Percentiles rank a stretch among this genome's conserved stretches.
Conservation (phyloP, 257 asterid genomes). For the Salvia splendens region DNA sequence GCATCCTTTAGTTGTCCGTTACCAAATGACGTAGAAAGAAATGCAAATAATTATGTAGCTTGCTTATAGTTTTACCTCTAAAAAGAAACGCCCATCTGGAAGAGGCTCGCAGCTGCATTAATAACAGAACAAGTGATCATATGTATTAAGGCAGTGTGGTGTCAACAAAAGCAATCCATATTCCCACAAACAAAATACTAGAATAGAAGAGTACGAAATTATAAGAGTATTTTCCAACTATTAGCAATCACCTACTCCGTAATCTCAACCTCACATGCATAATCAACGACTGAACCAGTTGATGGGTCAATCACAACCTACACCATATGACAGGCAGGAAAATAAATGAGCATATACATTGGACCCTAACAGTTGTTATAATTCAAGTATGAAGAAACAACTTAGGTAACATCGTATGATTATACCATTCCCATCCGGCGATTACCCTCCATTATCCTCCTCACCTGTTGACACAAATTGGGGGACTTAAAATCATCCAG, state of each 20-base stretch:
- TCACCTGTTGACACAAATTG: conserved; percentile 56
- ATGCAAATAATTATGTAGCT: conserved; percentile 6
- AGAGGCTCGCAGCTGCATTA: conserved; percentile 95
- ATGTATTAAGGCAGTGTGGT: conserved; percentile 32
- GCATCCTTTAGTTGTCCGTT: conserved; percentile 36
- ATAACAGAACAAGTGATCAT: conserved; percentile 35
- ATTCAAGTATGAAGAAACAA: conserved; percentile 15
- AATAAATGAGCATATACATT: conserved; percentile 26
- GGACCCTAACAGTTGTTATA: conserved; percentile 18
- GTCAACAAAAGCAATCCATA: conserved; percentile 26
- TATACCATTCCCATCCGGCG: conserved; percentile 96
- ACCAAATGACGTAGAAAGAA: conserved; percentile 15
- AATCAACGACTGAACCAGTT: conserved; percentile 80
- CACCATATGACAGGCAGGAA: conserved; percentile 35
- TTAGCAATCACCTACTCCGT: conserved; percentile 66
- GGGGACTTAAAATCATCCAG: conserved; percentile 25
- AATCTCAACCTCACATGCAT: conserved; percentile 97
- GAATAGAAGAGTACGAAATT: not conserved
- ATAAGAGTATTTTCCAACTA: conserved; percentile 18
- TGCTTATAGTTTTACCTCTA: conserved; percentile 64
- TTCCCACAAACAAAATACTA: not conserved
- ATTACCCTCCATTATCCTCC: conserved; percentile 99
- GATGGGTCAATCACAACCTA: conserved; percentile 71
- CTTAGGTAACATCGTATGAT: not conserved
- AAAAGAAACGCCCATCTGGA: conserved; percentile 96